These are phyloP conservation scores for Rhinocladiella similis DNA, from an alignment of 2,329 filamentous ascomycete species.

Conservation along the genomic window DNA sequence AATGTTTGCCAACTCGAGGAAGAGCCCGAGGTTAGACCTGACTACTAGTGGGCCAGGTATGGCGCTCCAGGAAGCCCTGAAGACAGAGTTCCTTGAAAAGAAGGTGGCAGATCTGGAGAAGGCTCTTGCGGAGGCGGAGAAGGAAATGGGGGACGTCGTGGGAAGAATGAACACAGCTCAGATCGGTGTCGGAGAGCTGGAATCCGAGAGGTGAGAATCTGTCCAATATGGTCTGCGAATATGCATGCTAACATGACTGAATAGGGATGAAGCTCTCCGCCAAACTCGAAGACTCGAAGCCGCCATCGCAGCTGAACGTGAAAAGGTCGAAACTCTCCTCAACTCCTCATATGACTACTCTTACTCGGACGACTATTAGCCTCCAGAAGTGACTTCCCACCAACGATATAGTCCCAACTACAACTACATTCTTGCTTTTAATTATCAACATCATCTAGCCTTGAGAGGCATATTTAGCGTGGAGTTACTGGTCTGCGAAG, in stretches of 20 bases:
- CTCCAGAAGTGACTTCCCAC: neutral
- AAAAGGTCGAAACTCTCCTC: conserved; percentile 40
- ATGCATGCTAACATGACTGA: conserved; percentile 27
- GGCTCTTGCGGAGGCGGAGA: conserved; percentile 72
- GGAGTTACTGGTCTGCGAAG: neutral
- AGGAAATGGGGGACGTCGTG: conserved; percentile 82
- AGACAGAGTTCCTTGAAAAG: conserved; percentile 73
- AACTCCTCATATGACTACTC: conserved; percentile 17
- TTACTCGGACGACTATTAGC: conserved; percentile 23
- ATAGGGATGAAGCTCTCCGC: conserved; percentile 69
- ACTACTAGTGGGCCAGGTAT: conserved; percentile 62
- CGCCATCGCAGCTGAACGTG: conserved; percentile 64
- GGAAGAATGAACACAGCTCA: conserved; percentile 78
- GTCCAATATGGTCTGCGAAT: neutral
- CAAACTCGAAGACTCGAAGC: conserved; percentile 70
- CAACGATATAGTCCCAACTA: neutral
- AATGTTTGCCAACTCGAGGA: conserved; percentile 54
- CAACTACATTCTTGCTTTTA: neutral
- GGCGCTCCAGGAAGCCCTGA: conserved; percentile 65
- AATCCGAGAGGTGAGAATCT: conserved; percentile 49
- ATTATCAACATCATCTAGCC: neutral
- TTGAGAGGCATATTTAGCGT: neutral
- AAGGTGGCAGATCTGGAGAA: conserved; percentile 83
- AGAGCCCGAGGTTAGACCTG: conserved; percentile 60
- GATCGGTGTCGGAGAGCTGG: conserved; percentile 78